Percentiles rank a stretch among this genome's conserved stretches.
phyloP scores from a whole-genome alignment of 2,329 filamentous ascomycete genomes.

The Aspergillus calidoustus region DNA sequence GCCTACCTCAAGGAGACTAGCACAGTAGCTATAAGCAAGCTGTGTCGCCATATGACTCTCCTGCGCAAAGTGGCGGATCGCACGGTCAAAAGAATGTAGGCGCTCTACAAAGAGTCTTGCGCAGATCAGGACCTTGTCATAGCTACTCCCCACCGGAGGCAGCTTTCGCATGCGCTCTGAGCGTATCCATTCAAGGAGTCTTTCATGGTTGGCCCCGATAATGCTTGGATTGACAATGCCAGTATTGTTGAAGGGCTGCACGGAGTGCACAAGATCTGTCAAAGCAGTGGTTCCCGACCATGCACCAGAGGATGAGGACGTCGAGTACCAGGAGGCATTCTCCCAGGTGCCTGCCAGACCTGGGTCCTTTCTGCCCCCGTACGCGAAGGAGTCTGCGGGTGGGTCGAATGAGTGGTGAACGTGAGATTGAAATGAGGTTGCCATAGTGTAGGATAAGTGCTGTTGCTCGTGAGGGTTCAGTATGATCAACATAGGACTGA shows the following conservation, averaged over 20 bases:
- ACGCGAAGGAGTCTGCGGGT: conserved; percentile 7
- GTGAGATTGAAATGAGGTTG: conserved; percentile 24
- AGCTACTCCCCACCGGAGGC: conserved; percentile 46
- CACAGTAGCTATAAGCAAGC: conserved; percentile 55
- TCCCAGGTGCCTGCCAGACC: background rate
- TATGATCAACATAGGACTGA: too few species aligned
- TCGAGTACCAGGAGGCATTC: background rate
- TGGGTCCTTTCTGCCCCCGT: conserved; percentile 1
- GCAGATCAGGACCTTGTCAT: conserved; percentile 47
- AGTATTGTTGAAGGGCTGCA: conserved; percentile 13
- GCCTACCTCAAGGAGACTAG: conserved; percentile 52
- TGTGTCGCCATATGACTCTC: conserved; percentile 49
- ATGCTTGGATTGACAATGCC: conserved; percentile 13
- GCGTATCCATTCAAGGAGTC: conserved; percentile 42
- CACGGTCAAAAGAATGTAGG: conserved; percentile 42
- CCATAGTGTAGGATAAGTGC: conserved; percentile 11
- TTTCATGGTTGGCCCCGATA: conserved; percentile 17
- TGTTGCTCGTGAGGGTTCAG: too few species aligned
- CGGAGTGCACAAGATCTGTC: conserved; percentile 17
- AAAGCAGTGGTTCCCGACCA: background rate
- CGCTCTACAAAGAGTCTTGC: conserved; percentile 45
- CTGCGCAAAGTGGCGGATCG: conserved; percentile 40
- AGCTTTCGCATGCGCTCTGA: conserved; percentile 44
- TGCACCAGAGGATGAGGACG: background rate
- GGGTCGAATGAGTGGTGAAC: conserved; percentile 21